Evolutionary conservation across 257 asterid genomes (phyloP).

Genomic region (Solanum raphanifolium): DNA sequence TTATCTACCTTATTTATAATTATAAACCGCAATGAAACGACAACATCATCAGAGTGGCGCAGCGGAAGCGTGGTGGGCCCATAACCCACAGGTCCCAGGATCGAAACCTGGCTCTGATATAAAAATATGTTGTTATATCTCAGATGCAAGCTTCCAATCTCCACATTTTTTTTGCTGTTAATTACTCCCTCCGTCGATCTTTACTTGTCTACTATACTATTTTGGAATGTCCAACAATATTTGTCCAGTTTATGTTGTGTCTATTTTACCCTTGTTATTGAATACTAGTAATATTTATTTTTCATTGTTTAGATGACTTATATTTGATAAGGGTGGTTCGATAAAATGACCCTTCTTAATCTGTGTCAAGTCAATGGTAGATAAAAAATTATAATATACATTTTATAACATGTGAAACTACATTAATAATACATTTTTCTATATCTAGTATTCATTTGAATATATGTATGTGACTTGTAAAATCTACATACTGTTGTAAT

Average conservation of each 20-base stretch:
- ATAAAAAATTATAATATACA: not conserved
- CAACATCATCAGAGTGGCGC: slow-evolving; percentile 43
- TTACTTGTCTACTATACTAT: too few species aligned
- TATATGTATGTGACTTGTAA: not conserved
- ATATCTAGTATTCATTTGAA: not conserved
- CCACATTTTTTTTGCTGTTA: not conserved
- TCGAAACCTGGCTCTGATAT: slow-evolving; percentile 98
- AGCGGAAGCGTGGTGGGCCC: slow-evolving; percentile 92
- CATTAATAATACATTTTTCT: not conserved
- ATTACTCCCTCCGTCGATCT: too few species aligned
- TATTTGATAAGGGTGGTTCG: too few species aligned
- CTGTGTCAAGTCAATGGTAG: too few species aligned
- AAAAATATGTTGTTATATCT: rapidly evolving
- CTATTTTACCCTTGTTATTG: too few species aligned
- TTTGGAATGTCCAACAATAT: too few species aligned
- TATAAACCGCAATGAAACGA: rapidly evolving
- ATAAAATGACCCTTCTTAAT: too few species aligned
- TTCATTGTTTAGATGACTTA: too few species aligned
- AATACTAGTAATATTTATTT: too few species aligned
- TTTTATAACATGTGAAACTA: not conserved
- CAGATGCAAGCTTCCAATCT: not conserved
- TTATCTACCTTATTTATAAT: not conserved
- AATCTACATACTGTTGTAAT: not conserved
- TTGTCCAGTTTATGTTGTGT: too few species aligned
- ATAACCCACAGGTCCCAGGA: slow-evolving; percentile 99